Conservation (phyloP, 176 grass and related monocot species). For the Otatea glauca region DNA sequence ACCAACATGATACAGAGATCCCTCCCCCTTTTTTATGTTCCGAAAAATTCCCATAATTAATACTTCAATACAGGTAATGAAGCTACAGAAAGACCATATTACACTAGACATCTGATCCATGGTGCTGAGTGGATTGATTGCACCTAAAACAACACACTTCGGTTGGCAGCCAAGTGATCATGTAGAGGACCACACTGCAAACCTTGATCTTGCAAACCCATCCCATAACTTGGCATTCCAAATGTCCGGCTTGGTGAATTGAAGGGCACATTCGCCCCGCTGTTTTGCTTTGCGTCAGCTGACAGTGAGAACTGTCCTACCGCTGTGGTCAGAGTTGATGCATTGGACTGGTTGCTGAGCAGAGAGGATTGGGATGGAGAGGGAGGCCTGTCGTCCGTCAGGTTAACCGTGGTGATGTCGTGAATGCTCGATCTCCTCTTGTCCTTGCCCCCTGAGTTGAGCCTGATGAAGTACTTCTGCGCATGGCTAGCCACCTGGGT, state of each 20-base stretch:
- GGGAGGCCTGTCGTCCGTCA: constrained; percentile 54
- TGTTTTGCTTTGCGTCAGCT: constrained; percentile 30
- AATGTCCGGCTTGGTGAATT: constrained; percentile 44
- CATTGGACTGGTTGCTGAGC: constrained; percentile 52
- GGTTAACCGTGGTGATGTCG: constrained; percentile 80
- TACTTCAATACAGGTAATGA: constrained; percentile 57
- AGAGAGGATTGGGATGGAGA: constrained; percentile 62
- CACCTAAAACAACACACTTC: constrained; percentile 46
- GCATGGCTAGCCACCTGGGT: constrained; percentile 96
- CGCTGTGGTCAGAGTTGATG: constrained; percentile 3
- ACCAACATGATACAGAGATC: constrained; percentile 35
- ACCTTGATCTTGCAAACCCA: constrained; percentile 57
- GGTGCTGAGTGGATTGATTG: background rate
- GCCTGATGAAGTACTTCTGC: constrained; percentile 96
- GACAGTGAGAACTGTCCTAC: constrained; percentile 32
- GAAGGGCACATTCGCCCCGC: constrained; percentile 29
- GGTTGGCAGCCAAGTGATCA: constrained; percentile 42
- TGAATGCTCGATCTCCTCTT: constrained; percentile 95
- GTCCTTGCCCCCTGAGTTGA: constrained; percentile 81
- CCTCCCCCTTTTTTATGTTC: constrained; percentile 40
- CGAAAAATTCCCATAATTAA: constrained; percentile 42
- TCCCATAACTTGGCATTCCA: constrained; percentile 35
- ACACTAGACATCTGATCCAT: constrained; percentile 49
- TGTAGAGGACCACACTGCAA: constrained; percentile 54
- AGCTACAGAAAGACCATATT: constrained; percentile 51